Conservation (phyloP, 2,329 filamentous ascomycete genomes). For the Arthroderma sp. region DNA sequence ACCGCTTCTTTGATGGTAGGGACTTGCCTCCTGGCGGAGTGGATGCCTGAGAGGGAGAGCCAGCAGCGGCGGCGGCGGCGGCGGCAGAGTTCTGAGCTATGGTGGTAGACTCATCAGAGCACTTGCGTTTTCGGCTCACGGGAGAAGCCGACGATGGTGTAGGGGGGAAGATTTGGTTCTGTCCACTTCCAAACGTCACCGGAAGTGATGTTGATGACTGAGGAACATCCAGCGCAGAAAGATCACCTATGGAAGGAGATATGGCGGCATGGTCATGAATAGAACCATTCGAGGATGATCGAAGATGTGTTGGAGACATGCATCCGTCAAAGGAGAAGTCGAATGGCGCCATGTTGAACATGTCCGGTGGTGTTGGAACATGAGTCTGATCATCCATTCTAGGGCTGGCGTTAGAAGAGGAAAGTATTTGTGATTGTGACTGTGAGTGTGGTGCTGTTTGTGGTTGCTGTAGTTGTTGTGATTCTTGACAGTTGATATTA, state of each 20-base stretch:
- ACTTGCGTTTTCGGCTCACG: constrained; percentile 6
- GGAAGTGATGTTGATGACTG: too few species aligned
- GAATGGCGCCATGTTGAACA: neutral
- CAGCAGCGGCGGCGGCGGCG: too few species aligned
- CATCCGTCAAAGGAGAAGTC: constrained; percentile 6
- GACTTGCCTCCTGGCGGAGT: constrained; percentile 32
- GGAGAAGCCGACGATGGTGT: constrained; percentile 3
- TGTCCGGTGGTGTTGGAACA: too few species aligned
- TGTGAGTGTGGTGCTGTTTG: neutral
- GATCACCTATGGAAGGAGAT: neutral
- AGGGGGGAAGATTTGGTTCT: neutral
- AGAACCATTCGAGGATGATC: neutral
- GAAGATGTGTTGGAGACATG: constrained; percentile 4
- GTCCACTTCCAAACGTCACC: too few species aligned
- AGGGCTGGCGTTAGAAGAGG: too few species aligned
- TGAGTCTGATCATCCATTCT: too few species aligned
- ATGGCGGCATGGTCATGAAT: neutral
- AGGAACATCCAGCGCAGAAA: too few species aligned
- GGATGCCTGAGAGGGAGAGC: constrained; percentile 38
- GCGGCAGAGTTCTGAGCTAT: too few species aligned
- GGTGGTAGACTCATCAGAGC: constrained; percentile 3
- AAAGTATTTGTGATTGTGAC: too few species aligned
- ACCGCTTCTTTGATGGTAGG: constrained; percentile 70
- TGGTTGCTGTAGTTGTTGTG: constrained; percentile 5
- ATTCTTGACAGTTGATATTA: constrained; percentile 11